A percentile compares a stretch with the other conserved stretches of the same genome.
phyloP scores from a whole-genome alignment of 116 monocot species.

The Cymodocea nodosa region DNA sequence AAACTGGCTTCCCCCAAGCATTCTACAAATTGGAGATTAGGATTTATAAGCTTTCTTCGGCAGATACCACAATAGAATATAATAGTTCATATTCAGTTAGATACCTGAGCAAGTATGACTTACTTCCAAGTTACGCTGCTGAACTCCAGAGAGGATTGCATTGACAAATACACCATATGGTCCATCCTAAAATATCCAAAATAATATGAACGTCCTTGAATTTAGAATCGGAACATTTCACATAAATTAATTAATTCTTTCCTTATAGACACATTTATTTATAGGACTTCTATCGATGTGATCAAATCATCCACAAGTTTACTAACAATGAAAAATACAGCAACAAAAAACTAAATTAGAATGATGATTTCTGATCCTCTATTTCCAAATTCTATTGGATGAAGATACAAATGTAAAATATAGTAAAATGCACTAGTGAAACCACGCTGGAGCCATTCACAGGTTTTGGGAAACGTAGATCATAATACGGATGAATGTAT shows the following conservation, averaged over 20 bases:
- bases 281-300: too few relatives aligned
- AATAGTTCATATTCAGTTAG: not conserved
- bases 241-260: too few relatives aligned
- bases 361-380: too few relatives aligned
- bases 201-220: not conserved
- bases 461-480: not conserved
- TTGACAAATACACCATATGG: constrained; percentile 91
- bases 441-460: not conserved
- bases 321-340: too few relatives aligned
- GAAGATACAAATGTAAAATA: not conserved
- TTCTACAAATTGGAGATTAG: constrained; percentile 16
- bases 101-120: constrained; percentile 3
- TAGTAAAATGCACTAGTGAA: not conserved
- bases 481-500: not conserved
- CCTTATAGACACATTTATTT: too few relatives aligned
- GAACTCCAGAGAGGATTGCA: constrained; percentile 85
- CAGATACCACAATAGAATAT: not conserved
- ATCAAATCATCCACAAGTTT: too few relatives aligned
- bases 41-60: not conserved
- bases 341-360: constrained; percentile 2
- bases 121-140: constrained; percentile 94
- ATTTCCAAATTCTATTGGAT: too few relatives aligned
- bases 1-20: constrained; percentile 82
- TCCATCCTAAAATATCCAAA: constrained; percentile 29
- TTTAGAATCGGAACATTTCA: too few relatives aligned